Base-by-base conservation (phyloP, 305 asterid genomes). In the Solanum hybrid region DNA sequence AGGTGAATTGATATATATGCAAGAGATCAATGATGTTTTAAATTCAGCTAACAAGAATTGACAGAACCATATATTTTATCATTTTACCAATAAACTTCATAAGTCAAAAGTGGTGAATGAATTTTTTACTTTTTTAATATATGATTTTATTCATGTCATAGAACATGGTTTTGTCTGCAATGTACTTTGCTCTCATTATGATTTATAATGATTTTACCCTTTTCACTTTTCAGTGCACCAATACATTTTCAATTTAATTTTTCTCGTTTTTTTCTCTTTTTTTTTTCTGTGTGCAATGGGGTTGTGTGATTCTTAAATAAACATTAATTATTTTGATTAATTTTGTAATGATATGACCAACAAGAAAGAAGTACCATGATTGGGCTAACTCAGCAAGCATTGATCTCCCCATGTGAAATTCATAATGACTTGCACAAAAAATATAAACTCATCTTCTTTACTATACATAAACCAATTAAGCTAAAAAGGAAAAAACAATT, bases 321-420 rank as follows among this genome's bases (percentile, higher is more conserved):
- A 80, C 4, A 27, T 27, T 81, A 38, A 40, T 27, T 81, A 40
- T 8, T 40, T 82, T 82, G 38, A 84, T 84, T 84, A 84, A 10
- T 84, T 5, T 31, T 84, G 22, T 84, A 51, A 51, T 84, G 76
- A 85, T 85, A 11, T 20, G 31, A 85, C 31, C 76, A 84, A 51
- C 22, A 56, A 85, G 76, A 66, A 84, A n/a, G 29, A 42, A 72
- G 40, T 5, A 46, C 10, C 73, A 84, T 85, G 35, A 85, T 85
- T 85, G 42, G 76, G 75, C 42, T 51, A 85, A 56, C 87, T 85
- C 87, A 56, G 76, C 76, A 51, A 85, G 42, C 76, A 85, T 51
- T 34, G 46, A 77, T 79, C 10, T 81, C 46, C 87, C 87, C 87
- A 85, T 85, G 75, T 85, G 87, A 85, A 82, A 85, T 56, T 85